Conservation (phyloP, 2,329 filamentous ascomycete genomes). For the Biscogniauxia mediterranea region DNA sequence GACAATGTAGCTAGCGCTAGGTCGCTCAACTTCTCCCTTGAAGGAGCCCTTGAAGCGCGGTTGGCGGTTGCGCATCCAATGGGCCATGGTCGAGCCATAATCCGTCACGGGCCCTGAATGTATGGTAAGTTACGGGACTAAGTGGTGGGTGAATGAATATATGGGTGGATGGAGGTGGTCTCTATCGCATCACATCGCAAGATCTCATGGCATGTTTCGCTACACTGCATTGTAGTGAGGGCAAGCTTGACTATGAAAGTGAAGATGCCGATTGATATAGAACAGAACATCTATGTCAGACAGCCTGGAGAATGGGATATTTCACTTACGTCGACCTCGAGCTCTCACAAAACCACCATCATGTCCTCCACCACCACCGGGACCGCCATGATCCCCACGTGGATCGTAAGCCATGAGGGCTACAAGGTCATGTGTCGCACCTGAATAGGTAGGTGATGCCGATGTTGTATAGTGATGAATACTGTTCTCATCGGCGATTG, state of each 20-base stretch:
- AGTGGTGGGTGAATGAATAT: slow-evolving; percentile 2
- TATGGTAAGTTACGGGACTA: slow-evolving; percentile 12
- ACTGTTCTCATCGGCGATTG: not conserved
- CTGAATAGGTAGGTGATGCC: not conserved
- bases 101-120: slow-evolving; percentile 80
- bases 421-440: slow-evolving; percentile 15
- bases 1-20: slow-evolving; percentile 84
- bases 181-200: no score
- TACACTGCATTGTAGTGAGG: no score
- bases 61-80: slow-evolving; percentile 84
- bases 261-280: not conserved
- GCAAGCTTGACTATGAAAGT: not conserved
- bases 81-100: slow-evolving; percentile 84
- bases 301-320: slow-evolving; percentile 3
- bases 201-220: no score
- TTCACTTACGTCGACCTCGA: slow-evolving; percentile 50
- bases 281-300: not conserved
- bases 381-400: slow-evolving; percentile 48
- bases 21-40: slow-evolving; percentile 75
- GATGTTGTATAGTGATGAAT: not conserved
- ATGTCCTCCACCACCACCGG: slow-evolving; percentile 29
- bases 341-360: slow-evolving; percentile 45
- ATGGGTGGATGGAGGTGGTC: not conserved
- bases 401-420: slow-evolving; percentile 53
- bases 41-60: slow-evolving; percentile 72